A percentile compares a stretch with the other conserved stretches of the same genome.
Conservation (phyloP, 2,329 filamentous ascomycete genomes). For the Orbilia oligospora region DNA sequence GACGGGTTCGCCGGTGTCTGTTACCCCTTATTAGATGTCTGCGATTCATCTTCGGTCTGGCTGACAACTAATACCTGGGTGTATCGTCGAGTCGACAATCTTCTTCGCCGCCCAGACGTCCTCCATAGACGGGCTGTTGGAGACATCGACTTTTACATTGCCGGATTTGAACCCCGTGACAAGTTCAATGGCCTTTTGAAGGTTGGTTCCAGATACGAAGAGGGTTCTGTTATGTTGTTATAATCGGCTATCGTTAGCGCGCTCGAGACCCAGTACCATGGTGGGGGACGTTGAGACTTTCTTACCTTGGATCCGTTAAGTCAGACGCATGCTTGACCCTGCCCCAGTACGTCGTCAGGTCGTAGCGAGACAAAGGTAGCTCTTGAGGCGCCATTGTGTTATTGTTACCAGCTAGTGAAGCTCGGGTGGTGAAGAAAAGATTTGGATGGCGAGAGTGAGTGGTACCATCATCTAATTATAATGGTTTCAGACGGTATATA, state of each 20-base stretch:
- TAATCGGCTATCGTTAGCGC: conserved; percentile 58
- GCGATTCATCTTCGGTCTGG: conserved; percentile 3
- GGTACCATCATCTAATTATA: conserved; percentile 44
- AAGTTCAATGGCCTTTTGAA: conserved; percentile 87
- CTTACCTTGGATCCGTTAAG: conserved; percentile 91
- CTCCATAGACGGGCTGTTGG: conserved; percentile 68
- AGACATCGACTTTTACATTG: conserved; percentile 82
- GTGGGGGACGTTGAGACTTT: conserved; percentile 23
- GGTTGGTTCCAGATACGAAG: conserved; percentile 80
- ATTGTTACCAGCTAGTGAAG: conserved; percentile 32
- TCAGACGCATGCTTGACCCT: conserved; percentile 90
- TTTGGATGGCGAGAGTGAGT: background rate
- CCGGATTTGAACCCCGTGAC: conserved; percentile 90
- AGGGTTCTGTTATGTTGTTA: conserved; percentile 77
- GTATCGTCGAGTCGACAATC: conserved; percentile 93
- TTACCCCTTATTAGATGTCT: background rate
- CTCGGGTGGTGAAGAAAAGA: conserved; percentile 1
- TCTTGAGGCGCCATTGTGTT: conserved; percentile 73
- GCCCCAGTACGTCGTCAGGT: conserved; percentile 94
- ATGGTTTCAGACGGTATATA: no score
- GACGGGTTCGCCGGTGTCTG: conserved; percentile 92
- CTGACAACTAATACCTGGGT: conserved; percentile 78
- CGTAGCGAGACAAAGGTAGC: conserved; percentile 90
- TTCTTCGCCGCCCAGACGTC: conserved; percentile 96
- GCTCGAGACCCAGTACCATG: conserved; percentile 16